Conservation (phyloP, 345 rosid species). For the Populus deltoides region DNA sequence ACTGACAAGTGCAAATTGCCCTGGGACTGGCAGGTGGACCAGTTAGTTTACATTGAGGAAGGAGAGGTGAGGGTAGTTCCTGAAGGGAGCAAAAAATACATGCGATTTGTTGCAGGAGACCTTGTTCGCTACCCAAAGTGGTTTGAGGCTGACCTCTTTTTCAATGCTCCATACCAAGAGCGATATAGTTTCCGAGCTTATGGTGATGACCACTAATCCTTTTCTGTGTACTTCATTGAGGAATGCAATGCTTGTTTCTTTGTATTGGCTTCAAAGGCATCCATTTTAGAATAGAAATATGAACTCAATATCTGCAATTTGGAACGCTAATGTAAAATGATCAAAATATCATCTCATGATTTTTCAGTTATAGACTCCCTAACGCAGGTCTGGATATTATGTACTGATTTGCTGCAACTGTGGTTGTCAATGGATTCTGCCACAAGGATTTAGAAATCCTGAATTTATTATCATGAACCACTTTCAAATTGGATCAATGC, state of each 20-base stretch:
- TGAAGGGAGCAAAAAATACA: slow-evolving; percentile 66
- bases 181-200: slow-evolving; percentile 80
- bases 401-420: not conserved
- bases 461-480: not conserved
- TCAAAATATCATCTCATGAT: not conserved
- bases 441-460: not conserved
- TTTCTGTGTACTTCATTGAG: not conserved
- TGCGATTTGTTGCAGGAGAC: slow-evolving; percentile 86
- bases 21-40: slow-evolving; percentile 97
- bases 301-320: not conserved
- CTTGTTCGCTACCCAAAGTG: slow-evolving; percentile 89
- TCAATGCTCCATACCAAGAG: slow-evolving; percentile 79
- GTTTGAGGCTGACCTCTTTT: slow-evolving; percentile 92
- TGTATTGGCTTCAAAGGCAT: not conserved
- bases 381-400: not conserved
- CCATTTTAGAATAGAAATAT: not conserved
- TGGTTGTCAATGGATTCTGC: too few species aligned
- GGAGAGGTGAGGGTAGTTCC: slow-evolving; percentile 97
- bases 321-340: not conserved
- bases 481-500: not conserved
- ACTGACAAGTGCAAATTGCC: slow-evolving; percentile 78
- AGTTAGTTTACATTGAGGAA: slow-evolving; percentile 90
- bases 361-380: not conserved
- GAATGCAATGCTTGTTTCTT: not conserved
- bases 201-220: slow-evolving; percentile 59